Evolutionary conservation across 2,329 filamentous ascomycete genomes (phyloP).

Genomic region (Colletotrichum caudatum): DNA sequence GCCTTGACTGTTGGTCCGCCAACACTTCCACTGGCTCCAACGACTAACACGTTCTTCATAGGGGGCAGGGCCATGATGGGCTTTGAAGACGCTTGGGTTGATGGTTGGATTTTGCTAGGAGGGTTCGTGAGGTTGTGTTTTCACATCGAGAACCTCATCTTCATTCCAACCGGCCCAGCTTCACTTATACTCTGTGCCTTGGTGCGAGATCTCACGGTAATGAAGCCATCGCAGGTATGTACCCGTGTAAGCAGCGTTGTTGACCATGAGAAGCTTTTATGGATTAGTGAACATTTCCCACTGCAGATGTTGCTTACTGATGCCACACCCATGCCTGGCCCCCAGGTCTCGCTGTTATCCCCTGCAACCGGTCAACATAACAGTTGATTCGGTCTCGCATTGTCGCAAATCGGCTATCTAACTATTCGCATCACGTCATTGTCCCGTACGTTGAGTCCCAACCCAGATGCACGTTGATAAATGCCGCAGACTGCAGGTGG

Average conservation of each 20-base stretch:
- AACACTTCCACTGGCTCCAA: conserved; percentile 20
- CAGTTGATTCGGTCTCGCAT: background rate
- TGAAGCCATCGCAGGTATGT: background rate
- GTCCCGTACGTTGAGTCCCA: background rate
- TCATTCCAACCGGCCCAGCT: background rate
- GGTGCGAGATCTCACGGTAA: background rate
- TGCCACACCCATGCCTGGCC: background rate
- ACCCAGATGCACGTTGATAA: background rate
- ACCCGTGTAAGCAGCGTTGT: background rate
- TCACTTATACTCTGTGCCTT: background rate
- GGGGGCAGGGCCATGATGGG: background rate
- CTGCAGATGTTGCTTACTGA: background rate
- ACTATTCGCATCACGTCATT: background rate
- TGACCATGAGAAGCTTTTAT: background rate
- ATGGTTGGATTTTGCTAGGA: background rate
- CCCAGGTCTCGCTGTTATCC: background rate
- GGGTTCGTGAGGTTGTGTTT: background rate
- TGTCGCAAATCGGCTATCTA: background rate
- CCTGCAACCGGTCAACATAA: background rate
- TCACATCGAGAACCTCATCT: background rate
- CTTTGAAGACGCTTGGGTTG: background rate
- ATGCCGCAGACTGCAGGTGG: background rate
- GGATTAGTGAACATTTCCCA: conserved; percentile 1
- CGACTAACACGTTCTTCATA: conserved; percentile 10
- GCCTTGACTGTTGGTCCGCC: conserved; percentile 1